Base-by-base conservation (phyloP, 163 green algal species). In the Scenedesmus sp. region DNA sequence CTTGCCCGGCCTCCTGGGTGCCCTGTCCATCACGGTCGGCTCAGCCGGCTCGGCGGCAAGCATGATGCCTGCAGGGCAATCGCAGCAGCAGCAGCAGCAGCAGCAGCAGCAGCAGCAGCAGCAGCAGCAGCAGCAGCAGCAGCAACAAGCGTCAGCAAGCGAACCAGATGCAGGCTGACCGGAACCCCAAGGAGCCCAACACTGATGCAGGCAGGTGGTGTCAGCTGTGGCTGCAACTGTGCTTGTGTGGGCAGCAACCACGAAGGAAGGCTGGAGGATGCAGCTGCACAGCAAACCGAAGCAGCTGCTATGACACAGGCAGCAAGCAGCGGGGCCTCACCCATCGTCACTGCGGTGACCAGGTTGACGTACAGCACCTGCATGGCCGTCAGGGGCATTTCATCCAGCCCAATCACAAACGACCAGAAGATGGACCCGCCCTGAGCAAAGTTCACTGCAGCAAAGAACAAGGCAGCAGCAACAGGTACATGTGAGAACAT, bases 281-380 rank as follows among this genome's bases (percentile, higher is more conserved):
- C 46, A 56, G 46, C 46, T 18, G 46, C 46, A 56, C 46, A 56
- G 46, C 46, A 56, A n/a, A n/a, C n/a, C n/a, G n/a, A n/a, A n/a
- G n/a, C n/a, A n/a, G n/a, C n/a, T n/a, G n/a, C n/a, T n/a, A n/a
- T 56, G 7, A 56, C 10, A 10, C 46, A 56, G 46, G 46, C 46
- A 56, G 46, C 46, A 56, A 68, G 56, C 56, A 68, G 56, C 56
- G 15, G 3, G 10, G 46, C 46, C 72, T 43, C 72, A 73, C 91
- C 92, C 82, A 94, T 90, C 0, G 91, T 94, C 12, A 89, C 37
- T 0, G 73, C 51, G 1, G 92, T 94, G 26, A 94, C 43, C 65
- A 94, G 78, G 90, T 94, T 94, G 42, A 94, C 90, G 46, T 92
- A 93, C 65, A 94, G 92, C 81, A 94, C 90, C 37, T 87, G 90